Evolutionary conservation across 108 stramenopile species (phyloP), one percentile per base, ranked within the genome.

Genomic region (Nitzschia inconspicua): DNA sequence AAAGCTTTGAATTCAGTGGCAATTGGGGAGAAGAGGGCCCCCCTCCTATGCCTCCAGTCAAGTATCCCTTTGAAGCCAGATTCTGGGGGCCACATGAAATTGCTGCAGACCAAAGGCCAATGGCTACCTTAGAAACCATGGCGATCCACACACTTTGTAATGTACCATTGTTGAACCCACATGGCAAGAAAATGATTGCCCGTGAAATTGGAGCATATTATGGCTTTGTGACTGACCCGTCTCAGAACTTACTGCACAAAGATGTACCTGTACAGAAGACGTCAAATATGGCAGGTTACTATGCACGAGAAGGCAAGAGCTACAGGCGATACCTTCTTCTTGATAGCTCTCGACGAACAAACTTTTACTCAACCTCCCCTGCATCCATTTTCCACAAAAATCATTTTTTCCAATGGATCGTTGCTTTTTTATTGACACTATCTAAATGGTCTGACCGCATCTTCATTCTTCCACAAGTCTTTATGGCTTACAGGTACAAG

Each of bases 121-220:
- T 57, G 42, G 22, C 50, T 4, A 68, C 71, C 0, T 36, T 68
- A 10, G 6, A 32, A 10, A 63, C 72, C 26, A 35, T 69, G 3
- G 71, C 72, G 10, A 54, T 77, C 0, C 76, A 77, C 23, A 77
- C 76, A 9, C 36, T 77, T 3, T 37, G 37, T 29, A 55, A 26
- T 27, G 20, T 4, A 14, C 76, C 76, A 18, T 35, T 77, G 23
- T 35, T 61, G 28, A 29, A 16, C 19, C 76, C 71, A 32, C 57
- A 68, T 51, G 76, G 76, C 8, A 77, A 77, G 32, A 53, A 77
- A 51, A 62, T 72, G 34, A 28, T 73, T 0, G 69, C 76, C 23
- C 72, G 68, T 44, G 76, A 77, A 64, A 35, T 77, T 7, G 76
- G 76, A 9, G 64, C 43, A 8, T 77, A 47, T 63, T 42, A 63